Evolutionary conservation across 2,329 filamentous ascomycete species (phyloP).

Genomic region (Cladosporium sp.): DNA sequence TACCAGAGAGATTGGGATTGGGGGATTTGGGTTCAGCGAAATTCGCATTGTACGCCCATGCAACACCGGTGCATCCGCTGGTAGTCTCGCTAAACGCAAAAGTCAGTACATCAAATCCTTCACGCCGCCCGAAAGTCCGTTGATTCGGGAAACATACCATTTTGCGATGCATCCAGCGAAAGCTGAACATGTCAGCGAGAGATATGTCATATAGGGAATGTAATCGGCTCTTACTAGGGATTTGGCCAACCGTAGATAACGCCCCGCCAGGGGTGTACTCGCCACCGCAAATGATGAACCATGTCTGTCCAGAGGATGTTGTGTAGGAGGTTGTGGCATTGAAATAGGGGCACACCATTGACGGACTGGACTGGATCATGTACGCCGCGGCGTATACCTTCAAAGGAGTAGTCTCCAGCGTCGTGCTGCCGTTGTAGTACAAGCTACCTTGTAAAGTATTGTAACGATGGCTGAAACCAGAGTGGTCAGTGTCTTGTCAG

Average conservation of each 20-base stretch:
- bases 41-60: not conserved
- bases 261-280: not conserved
- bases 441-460: not conserved
- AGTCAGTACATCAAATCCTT: not conserved
- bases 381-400: slow-evolving; percentile 9
- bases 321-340: not conserved
- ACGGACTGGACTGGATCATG: slow-evolving; percentile 7
- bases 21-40: not conserved
- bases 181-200: not conserved
- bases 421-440: not conserved
- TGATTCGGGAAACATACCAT: not conserved
- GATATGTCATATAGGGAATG: not conserved
- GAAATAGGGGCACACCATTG: not conserved
- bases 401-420: not conserved
- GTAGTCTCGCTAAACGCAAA: not conserved
- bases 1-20: not conserved
- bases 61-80: not conserved
- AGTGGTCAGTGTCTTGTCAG: not conserved
- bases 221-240: too few species aligned
- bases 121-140: not conserved
- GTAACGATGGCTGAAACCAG: not conserved
- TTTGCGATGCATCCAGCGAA: not conserved
- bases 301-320: not conserved
- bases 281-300: not conserved
- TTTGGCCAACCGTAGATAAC: too few species aligned